These are phyloP conservation scores for Apocynum venetum DNA, from an alignment of 257 asterid species.

Conservation along the genomic window DNA sequence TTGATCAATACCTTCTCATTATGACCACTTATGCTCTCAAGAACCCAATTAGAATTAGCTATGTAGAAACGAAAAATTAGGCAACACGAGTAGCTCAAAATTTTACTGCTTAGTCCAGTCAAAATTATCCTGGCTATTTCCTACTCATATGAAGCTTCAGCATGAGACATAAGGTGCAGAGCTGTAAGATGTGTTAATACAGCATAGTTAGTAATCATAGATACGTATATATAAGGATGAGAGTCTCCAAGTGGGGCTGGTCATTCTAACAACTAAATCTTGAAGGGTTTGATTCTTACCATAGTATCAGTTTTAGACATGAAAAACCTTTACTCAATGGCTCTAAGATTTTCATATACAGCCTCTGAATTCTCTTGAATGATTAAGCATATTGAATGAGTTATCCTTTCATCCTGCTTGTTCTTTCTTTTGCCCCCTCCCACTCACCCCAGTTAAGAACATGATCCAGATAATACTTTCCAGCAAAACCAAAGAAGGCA, in stretches of 20 bases:
- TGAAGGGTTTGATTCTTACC: not conserved
- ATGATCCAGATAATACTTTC: not conserved
- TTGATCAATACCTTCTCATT: not conserved
- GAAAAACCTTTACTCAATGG: not conserved
- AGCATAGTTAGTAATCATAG: not conserved
- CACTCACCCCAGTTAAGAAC: not conserved
- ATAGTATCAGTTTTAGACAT: not conserved
- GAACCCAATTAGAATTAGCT: not conserved
- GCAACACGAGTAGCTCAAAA: not conserved
- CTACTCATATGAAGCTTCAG: not conserved
- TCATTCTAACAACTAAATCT: not conserved
- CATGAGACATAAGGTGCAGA: not conserved
- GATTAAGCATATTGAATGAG: not conserved
- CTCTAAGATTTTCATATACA: not conserved
- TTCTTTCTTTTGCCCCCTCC: not conserved
- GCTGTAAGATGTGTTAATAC: not conserved
- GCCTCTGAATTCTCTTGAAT: not conserved
- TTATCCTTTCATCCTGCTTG: not conserved
- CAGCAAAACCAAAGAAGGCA: slow-evolving; percentile 1
- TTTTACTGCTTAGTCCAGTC: not conserved
- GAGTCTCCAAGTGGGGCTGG: not conserved
- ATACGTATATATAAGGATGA: not conserved
- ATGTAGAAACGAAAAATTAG: not conserved
- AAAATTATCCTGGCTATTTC: not conserved
- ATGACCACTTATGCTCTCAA: too few species aligned